Evolutionary conservation across 345 rosid genomes (phyloP).

Genomic region (Hibiscus tridactylites): DNA sequence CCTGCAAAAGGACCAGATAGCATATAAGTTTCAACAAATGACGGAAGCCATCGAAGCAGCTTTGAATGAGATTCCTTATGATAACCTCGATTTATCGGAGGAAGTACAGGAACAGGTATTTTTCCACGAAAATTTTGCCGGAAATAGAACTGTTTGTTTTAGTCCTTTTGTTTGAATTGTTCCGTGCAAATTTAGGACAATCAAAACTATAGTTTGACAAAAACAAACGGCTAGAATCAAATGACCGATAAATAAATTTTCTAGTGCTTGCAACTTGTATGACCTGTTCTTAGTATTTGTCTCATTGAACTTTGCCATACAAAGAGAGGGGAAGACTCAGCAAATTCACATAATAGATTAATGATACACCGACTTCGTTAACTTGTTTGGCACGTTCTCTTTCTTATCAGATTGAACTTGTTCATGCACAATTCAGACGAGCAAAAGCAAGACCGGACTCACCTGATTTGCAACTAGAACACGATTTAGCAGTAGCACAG

Average conservation of each 20-base stretch:
- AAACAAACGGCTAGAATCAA: neutral
- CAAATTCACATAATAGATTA: neutral
- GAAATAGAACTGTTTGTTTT: neutral
- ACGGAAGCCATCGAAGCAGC: constrained; percentile 72
- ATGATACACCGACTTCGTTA: neutral
- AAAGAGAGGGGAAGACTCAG: neutral
- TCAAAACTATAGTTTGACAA: neutral
- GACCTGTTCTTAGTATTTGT: neutral
- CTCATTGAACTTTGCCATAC: neutral
- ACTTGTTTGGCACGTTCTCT: neutral
- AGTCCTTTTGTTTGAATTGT: neutral
- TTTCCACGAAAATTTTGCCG: neutral
- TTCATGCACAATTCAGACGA: constrained; percentile 77
- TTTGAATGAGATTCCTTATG: constrained; percentile 53
- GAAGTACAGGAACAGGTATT: constrained; percentile 90
- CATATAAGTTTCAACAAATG: constrained; percentile 37
- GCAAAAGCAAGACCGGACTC: constrained; percentile 57
- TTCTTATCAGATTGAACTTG: constrained; percentile 62
- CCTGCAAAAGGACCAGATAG: constrained; percentile 36
- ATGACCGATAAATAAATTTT: neutral
- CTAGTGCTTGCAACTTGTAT: neutral
- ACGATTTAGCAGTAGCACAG: constrained; percentile 58
- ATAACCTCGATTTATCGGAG: constrained; percentile 53
- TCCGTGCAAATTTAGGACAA: neutral
- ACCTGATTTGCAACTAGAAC: constrained; percentile 56